These are phyloP conservation scores for Penicillium sp. DNA, from an alignment of 2,329 filamentous ascomycete genomes.

Conservation along the genomic window DNA sequence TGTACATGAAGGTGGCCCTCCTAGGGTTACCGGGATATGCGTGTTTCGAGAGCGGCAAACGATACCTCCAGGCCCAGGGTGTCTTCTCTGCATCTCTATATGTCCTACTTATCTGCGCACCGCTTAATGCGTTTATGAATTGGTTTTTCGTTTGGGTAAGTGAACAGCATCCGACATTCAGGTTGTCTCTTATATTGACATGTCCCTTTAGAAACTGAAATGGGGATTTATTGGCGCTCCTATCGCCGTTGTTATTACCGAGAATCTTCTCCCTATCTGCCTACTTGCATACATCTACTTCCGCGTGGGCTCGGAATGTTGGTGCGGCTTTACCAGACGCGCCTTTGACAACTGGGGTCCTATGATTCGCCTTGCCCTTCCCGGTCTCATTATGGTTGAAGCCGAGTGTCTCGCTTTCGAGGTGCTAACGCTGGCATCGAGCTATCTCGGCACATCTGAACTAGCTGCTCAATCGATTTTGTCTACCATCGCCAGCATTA, in stretches of 20 bases:
- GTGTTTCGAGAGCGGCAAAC: conserved; percentile 77
- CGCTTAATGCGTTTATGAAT: conserved; percentile 78
- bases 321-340: conserved; percentile 74
- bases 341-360: conserved; percentile 76
- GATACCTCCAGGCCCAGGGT: conserved; percentile 85
- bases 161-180: conserved; percentile 5
- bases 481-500: conserved; percentile 74
- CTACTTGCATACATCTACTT: conserved; percentile 75
- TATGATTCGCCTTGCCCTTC: conserved; percentile 85
- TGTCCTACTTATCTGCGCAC: conserved; percentile 79
- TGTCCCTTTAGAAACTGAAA: conserved; percentile 49
- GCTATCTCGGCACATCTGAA: conserved; percentile 75
- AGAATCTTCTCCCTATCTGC: conserved; percentile 73
- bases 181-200: background rate
- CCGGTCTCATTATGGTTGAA: conserved; percentile 90
- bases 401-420: conserved; percentile 95
- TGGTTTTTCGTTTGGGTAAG: conserved; percentile 76
- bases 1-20: conserved; percentile 72
- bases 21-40: conserved; percentile 75
- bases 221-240: conserved; percentile 79
- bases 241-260: conserved; percentile 74
- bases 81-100: conserved; percentile 83
- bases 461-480: conserved; percentile 89
- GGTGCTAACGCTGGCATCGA: conserved; percentile 79
- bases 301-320: conserved; percentile 73